Base-by-base conservation (phyloP, 2,329 filamentous ascomycete genomes). In the Penicillium freii region DNA sequence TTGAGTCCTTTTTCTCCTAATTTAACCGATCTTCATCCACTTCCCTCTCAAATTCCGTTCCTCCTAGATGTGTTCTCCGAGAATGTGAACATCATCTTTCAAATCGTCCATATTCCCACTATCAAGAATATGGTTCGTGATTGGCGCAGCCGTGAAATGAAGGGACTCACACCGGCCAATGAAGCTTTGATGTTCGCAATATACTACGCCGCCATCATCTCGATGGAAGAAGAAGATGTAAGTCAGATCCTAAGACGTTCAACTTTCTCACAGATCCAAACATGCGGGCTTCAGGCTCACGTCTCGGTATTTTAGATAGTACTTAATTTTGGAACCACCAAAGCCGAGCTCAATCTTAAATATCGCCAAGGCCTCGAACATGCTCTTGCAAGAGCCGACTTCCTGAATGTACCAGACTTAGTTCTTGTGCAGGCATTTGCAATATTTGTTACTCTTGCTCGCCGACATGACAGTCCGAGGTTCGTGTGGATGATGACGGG, bases 221-320 rank as follows among this genome's bases (percentile, higher is more conserved):
- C 82, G 0, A 82, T 85, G 81, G 82, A 84, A 10, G 81, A 82
- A 4, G 80, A 84, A 0, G 82, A 85, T 67, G 81, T 83, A 60
- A 69, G 77, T 9, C n/a, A 9, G 31, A n/a, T 36, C 13, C 13
- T 34, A n/a, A 1, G 3, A 9, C 1, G 3, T n/a, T 25, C 11
- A 25, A 21, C 0, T 8, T 49, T 25, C 15, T 34, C 10, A 33
- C 21, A 2, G 5, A 17, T 15, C 9, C n/a, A 44, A 50, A 2
- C 6, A 40, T 34, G 27, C 23, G 34, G 15, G 23, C 4, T 3
- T 0, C 17, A 27, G 15, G 29, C 34, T 48, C 7, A 48, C 19
- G 7, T 27, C 8, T 19, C 6, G 23, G 19, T 23, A 9, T 5
- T 46, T 13, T 34, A 57, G 56, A n/a, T 66, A 19, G 17, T 46